These are phyloP conservation scores for Stenocarpella maydis DNA, from an alignment of 2,329 filamentous ascomycete species.

Conservation along the genomic window DNA sequence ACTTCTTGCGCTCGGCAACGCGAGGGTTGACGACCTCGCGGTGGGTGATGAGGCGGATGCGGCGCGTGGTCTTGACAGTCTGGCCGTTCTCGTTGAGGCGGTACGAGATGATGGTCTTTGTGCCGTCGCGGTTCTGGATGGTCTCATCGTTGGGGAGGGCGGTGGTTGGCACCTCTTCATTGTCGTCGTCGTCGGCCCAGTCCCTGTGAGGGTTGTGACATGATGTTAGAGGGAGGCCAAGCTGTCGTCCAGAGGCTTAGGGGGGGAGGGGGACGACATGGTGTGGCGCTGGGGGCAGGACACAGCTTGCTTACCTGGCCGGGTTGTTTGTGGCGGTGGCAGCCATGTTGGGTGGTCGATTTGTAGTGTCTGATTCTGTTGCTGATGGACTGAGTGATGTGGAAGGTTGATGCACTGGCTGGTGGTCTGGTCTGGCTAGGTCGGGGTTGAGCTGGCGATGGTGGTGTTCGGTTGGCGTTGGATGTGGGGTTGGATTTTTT, in stretches of 20 bases:
- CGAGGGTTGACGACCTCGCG: conserved; percentile 95
- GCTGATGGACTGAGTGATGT: neutral
- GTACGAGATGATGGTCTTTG: conserved; percentile 93
- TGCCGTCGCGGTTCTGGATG: conserved; percentile 97
- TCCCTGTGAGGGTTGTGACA: conserved; percentile 53
- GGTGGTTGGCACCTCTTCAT: conserved; percentile 72
- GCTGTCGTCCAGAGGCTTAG: neutral
- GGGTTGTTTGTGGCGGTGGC: conserved; percentile 27
- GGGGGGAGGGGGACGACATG: too few relatives aligned
- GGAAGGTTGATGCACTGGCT: neutral
- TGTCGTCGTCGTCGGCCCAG: conserved; percentile 97
- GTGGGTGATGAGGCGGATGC: conserved; percentile 90
- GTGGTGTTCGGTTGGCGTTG: conserved; percentile 20
- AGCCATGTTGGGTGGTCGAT: neutral
- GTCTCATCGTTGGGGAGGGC: conserved; percentile 86
- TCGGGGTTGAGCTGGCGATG: conserved; percentile 1
- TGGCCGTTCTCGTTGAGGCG: conserved; percentile 91
- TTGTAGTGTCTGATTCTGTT: neutral
- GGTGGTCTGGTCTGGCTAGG: neutral
- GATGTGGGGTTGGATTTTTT: conserved; percentile 31
- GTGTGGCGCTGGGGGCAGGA: neutral
- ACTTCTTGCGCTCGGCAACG: conserved; percentile 92
- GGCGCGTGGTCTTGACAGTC: conserved; percentile 96
- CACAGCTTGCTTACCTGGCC: conserved; percentile 16
- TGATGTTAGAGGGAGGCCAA: conserved; percentile 4